phyloP scores from a whole-genome alignment of 2,329 filamentous ascomycete species.

The Colletotrichum brevisporum region DNA sequence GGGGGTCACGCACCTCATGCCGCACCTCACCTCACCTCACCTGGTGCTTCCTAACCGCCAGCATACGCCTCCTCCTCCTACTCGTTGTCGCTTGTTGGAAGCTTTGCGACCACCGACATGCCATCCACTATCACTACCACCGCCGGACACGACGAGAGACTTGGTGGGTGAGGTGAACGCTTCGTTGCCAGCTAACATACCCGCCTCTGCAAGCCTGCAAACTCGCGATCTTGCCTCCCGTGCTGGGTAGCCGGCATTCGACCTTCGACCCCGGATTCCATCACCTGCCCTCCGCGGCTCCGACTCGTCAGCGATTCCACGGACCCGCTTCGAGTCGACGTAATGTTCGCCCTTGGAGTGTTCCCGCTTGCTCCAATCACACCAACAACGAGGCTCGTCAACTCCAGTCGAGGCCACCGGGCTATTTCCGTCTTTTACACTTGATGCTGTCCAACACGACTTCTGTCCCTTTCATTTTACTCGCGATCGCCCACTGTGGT shows the following conservation, averaged over 20 bases:
- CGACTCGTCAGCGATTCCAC: not conserved
- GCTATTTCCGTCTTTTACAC: not conserved
- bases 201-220: no score
- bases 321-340: not conserved
- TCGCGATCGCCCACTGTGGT: no score
- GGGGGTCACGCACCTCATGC: no score
- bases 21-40: no score
- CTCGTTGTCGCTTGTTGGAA: no score
- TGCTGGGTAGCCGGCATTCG: not conserved
- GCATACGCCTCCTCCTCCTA: no score
- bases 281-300: not conserved
- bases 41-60: no score
- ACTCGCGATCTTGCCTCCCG: conserved; percentile 2
- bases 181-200: no score
- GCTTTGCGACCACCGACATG: no score
- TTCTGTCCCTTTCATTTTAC: not conserved
- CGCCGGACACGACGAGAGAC: no score
- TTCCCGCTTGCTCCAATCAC: not conserved
- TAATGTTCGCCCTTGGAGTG: not conserved
- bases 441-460: not conserved
- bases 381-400: not conserved
- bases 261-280: conserved; percentile 7
- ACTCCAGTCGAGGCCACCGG: not conserved
- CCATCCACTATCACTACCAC: no score
- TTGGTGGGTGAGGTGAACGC: no score